Conservation (phyloP, 2,329 filamentous ascomycete species). For the Phoma sp. region DNA sequence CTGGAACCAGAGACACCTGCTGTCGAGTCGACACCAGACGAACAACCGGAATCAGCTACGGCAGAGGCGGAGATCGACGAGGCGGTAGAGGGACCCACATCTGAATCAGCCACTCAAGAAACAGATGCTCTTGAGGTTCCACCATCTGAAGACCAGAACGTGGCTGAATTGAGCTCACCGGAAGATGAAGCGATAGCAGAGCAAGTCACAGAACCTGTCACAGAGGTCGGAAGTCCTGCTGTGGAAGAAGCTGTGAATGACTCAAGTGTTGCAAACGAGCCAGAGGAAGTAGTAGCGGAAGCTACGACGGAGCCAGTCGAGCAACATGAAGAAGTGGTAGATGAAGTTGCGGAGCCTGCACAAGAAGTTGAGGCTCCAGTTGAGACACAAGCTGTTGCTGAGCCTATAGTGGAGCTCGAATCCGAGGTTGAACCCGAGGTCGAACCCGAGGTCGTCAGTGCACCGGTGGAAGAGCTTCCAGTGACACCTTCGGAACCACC, state of each 20-base stretch:
- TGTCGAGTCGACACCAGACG: conserved; percentile 25
- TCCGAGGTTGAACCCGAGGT: neutral
- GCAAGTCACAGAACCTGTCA: neutral
- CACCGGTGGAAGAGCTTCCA: neutral
- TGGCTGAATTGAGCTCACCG: conserved; percentile 2
- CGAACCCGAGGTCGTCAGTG: conserved; percentile 5
- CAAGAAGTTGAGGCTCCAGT: neutral
- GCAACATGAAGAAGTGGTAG: neutral
- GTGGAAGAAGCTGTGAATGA: neutral
- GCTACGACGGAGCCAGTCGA: conserved; percentile 1
- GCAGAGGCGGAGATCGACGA: conserved; percentile 27
- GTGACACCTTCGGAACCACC: neutral
- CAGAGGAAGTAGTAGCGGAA: conserved; percentile 2
- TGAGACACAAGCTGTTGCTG: neutral
- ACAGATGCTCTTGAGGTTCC: conserved; percentile 8
- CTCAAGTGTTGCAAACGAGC: neutral
- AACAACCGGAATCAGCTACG: conserved; percentile 23
- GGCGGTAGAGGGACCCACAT: conserved; percentile 26
- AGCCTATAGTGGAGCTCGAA: conserved; percentile 5
- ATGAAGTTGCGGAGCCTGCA: neutral
- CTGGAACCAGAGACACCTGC: conserved; percentile 26
- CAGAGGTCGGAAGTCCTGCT: neutral
- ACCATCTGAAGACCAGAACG: conserved; percentile 10
- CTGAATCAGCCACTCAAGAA: conserved; percentile 23
- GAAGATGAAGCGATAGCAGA: conserved; percentile 18